Evolutionary conservation across 2,329 filamentous ascomycete genomes (phyloP), one percentile per base, ranked within the genome.

Genomic region (Gyromitra esculenta): DNA sequence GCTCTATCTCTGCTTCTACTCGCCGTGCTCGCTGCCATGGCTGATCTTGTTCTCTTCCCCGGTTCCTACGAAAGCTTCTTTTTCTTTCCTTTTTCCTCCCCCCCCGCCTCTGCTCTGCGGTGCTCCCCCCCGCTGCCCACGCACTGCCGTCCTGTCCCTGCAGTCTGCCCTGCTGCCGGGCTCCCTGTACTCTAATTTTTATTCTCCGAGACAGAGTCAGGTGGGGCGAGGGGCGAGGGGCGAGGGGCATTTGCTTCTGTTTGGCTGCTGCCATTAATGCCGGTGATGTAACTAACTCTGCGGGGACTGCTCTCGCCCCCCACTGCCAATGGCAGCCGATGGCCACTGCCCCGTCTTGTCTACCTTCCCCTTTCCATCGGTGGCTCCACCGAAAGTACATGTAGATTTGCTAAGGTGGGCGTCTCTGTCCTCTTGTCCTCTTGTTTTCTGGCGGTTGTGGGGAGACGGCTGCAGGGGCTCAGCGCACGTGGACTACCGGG

Each of bases 21-120:
- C 25, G 18, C 18, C 18, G 25, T 31, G 2, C 25, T 3, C 25
- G 25, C 25, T 31, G 41, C 37, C 69, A 21, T 39, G 45, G 48
- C 15, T 63, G 25, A 3, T 31, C 25, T 4, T 31, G 25, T 35
- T 8, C 60, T 50, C 35, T 68, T 62, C 65, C 45, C 48, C 59
- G 72, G 65, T 70, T 68, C 71, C 57, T 68, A 43, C 45, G 35
- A 56, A 56, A 45, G 54, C 56, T 45, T 54, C 13, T 11, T 8
- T 62, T 74, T 62, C 54, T 43, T 68, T 69, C 35, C 18, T 63
- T 72, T 74, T 69, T 69, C 45, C 59, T 48, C n/a, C 35, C 54
- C 41, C 18, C 11, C 45, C n/a, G 6, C 39, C 50, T 45, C 35
- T 45, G 37, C 62, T 7, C 54, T 45, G 52, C 21, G 5, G 31